Evolutionary conservation across 495 filamentous ascomycete species (phyloP), one percentile per base, ranked within the genome.

Genomic region (Aspergillus bridgeri): DNA sequence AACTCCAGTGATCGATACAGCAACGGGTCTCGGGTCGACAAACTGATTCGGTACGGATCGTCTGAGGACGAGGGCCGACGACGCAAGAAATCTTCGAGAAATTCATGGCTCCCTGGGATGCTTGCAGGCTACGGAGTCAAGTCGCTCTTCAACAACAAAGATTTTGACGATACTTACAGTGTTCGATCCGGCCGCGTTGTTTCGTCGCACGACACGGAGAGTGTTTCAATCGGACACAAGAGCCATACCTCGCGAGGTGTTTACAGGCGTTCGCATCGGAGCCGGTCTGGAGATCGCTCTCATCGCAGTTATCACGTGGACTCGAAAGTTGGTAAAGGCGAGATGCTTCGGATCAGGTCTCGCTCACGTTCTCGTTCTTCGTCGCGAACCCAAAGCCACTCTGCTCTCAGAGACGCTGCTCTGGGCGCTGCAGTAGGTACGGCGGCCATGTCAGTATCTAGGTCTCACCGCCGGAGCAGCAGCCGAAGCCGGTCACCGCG

Each of bases 121-220:
- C 61, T 86, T 17, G 80, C 77, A 29, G 77, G 81, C 23, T 83
- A 81, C 60, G 80, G 78, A 22, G 73, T 78, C n/a, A 82, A 83
- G 60, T 78, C 75, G 17, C 60, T 86, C 15, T 81, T 80, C 49
- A 73, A 75, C 21, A 75, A 65, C 53, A 75, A 75, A 48, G 80
- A 86, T 53, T 83, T 81, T 57, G 79, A 83, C 58, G 85, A 86
- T 61, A 82, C 78, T 1, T 84, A 85, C 58, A 84, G 78, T 56
- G 63, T 84, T 45, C 79, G 76, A 49, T 76, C 81, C 29, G 80
- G 82, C 13, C 76, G 69, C 33, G 67, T 65, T 0, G 66, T 68
- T 19, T 72, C 68, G 4, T 70, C 73, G 0, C 60, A 73, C 21
- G 72, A 75, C 24, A 69, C 67, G 38, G 71, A 79, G 27, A 69